Evolutionary conservation across 108 stramenopile genomes (phyloP).

Genomic region (Mediolabrus comicus): DNA sequence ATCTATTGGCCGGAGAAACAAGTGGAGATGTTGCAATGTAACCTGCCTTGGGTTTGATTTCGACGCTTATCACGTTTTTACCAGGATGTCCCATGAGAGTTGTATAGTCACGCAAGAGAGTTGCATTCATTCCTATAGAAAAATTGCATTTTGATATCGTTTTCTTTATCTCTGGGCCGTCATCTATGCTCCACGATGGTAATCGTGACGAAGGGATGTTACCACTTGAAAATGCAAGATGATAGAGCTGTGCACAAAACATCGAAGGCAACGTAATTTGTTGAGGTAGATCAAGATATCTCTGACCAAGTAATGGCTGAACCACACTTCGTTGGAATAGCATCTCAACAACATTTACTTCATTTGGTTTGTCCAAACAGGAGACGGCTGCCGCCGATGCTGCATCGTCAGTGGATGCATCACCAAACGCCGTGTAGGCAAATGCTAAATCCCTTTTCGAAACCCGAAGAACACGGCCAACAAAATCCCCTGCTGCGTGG

Average conservation of each 20-base stretch:
- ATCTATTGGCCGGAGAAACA: constrained; percentile 51
- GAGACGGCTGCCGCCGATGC: neutral
- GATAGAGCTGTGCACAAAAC: constrained; percentile 22
- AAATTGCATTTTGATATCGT: neutral
- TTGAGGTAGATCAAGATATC: constrained; percentile 34
- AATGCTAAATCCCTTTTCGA: constrained; percentile 27
- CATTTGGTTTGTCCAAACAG: too few species aligned
- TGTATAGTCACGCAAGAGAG: constrained; percentile 42
- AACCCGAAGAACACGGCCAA: constrained; percentile 16
- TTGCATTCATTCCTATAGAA: constrained; percentile 11
- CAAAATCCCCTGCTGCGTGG: neutral
- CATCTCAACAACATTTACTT: too few species aligned
- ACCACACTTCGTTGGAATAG: constrained; percentile 22
- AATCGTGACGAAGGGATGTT: constrained; percentile 30
- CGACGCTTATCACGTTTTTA: constrained; percentile 25
- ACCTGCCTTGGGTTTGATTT: constrained; percentile 83
- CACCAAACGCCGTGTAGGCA: neutral
- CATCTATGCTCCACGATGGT: constrained; percentile 25
- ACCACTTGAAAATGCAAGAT: constrained; percentile 17
- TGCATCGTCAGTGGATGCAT: neutral
- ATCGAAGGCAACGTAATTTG: constrained; percentile 12
- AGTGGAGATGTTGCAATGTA: constrained; percentile 67
- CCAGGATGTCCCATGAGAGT: constrained; percentile 10
- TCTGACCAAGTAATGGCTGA: constrained; percentile 30
- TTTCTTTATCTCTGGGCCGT: neutral